Conservation (phyloP, 495 filamentous ascomycete species). For the Pyronema omphalodes region DNA sequence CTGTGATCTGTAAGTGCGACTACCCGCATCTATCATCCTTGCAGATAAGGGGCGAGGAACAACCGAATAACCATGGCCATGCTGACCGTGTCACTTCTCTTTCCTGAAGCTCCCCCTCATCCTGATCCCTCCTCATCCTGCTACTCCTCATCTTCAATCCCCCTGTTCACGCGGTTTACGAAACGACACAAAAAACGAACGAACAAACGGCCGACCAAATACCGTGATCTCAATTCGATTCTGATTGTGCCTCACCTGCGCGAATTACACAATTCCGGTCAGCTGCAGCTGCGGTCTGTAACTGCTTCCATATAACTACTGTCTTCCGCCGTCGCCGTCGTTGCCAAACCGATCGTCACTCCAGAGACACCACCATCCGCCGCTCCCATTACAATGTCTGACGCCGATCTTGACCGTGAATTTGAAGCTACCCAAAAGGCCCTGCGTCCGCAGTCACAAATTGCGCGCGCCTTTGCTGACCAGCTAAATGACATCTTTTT, state of each 20-base stretch:
- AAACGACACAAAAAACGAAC: no score
- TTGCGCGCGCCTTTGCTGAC: slow-evolving; percentile 62
- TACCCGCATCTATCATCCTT: no score
- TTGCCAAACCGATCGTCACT: background rate
- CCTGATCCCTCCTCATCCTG: no score
- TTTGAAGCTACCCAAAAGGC: background rate
- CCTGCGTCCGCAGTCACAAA: background rate
- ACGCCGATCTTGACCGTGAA: background rate
- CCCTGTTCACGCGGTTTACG: no score
- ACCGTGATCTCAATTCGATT: no score
- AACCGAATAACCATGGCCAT: no score
- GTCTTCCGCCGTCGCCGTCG: background rate
- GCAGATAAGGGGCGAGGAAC: no score
- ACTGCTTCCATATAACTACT: background rate
- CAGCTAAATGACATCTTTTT: slow-evolving; percentile 79
- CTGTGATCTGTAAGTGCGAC: no score
- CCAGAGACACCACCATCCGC: background rate
- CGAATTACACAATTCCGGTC: background rate
- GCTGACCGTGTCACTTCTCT: no score
- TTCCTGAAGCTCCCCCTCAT: no score
- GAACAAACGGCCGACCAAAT: no score
- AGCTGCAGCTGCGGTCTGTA: background rate
- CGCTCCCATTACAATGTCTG: background rate
- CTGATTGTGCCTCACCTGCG: background rate
- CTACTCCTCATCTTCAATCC: no score